phyloP scores from a whole-genome alignment of 2,329 filamentous ascomycete species.

The Neophaeococcomyces aloes region DNA sequence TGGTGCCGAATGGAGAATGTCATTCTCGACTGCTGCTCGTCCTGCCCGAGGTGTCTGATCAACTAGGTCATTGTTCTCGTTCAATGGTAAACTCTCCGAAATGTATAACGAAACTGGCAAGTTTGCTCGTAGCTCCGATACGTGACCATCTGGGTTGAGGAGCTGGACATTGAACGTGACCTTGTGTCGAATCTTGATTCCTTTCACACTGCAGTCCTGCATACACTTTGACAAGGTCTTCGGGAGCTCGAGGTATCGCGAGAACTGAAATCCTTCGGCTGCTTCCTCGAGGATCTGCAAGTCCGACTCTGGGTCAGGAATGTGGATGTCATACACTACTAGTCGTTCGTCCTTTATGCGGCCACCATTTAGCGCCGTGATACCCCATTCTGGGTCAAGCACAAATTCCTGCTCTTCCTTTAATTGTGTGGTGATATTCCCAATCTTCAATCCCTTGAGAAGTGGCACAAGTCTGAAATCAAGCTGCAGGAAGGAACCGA shows the following conservation, averaged over 20 bases:
- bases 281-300: constrained; percentile 45
- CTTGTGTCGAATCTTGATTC: constrained; percentile 88
- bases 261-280: constrained; percentile 51
- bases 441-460: constrained; percentile 76
- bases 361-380: constrained; percentile 23
- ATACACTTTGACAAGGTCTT: constrained; percentile 72
- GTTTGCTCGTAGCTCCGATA: constrained; percentile 74
- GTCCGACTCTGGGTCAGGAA: constrained; percentile 57
- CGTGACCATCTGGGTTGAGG: constrained; percentile 87
- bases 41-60: constrained; percentile 45
- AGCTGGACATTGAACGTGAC: constrained; percentile 83
- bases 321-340: constrained; percentile 56
- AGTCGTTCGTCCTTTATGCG: constrained; percentile 50
- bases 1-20: constrained; percentile 61
- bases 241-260: constrained; percentile 56
- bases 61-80: constrained; percentile 73
- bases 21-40: constrained; percentile 41
- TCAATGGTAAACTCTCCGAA: constrained; percentile 81
- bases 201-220: constrained; percentile 78
- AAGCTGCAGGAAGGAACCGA: constrained; percentile 74
- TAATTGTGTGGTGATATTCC: constrained; percentile 69
- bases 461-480: constrained; percentile 82
- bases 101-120: constrained; percentile 90
- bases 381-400: constrained; percentile 37
- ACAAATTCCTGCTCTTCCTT: constrained; percentile 66